Evolutionary conservation across 148 eudicot genomes (phyloP).

Genomic region (Chenopodium suecicum): DNA sequence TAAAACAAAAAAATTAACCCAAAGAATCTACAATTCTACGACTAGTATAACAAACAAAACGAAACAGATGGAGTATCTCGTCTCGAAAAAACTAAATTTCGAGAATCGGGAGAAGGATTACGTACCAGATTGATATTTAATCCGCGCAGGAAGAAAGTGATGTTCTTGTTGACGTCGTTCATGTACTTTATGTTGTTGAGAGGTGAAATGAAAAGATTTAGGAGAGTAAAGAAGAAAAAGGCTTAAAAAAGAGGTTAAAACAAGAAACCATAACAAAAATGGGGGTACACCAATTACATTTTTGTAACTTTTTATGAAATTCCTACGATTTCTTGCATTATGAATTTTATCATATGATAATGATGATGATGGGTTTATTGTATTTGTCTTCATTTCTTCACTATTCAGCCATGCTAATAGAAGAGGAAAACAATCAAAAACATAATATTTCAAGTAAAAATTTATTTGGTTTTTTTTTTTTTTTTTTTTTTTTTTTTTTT

Average conservation of each 20-base stretch:
- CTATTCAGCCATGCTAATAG: slow-evolving; percentile 5
- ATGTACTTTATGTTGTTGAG: slow-evolving; percentile 2
- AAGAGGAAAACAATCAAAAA: not conserved
- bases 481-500: no score
- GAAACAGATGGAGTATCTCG: not conserved
- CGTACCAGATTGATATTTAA: slow-evolving; percentile 12
- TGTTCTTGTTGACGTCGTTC: not conserved
- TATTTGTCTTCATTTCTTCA: slow-evolving; percentile 19
- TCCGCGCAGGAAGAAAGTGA: not conserved
- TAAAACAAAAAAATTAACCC: not conserved
- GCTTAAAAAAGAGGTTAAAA: slow-evolving; percentile 24
- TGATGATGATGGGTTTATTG: slow-evolving; percentile 12
- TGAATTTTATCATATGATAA: slow-evolving; percentile 11
- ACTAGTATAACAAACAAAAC: not conserved
- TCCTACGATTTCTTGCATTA: not conserved
- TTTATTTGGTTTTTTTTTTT: no score
- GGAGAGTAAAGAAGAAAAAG: slow-evolving; percentile 35
- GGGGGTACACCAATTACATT: slow-evolving; percentile 20
- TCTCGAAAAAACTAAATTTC: not conserved
- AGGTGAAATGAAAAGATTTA: slow-evolving; percentile 19
- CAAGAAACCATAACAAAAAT: slow-evolving; percentile 27
- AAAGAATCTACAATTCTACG: not conserved
- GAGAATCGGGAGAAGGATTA: not conserved
- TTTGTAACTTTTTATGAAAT: not conserved
- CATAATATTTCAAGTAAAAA: no score